Evolutionary conservation across 768 basidiomycete species (phyloP), one percentile per base, ranked within the genome.

Genomic region (Scleroderma citrinum): DNA sequence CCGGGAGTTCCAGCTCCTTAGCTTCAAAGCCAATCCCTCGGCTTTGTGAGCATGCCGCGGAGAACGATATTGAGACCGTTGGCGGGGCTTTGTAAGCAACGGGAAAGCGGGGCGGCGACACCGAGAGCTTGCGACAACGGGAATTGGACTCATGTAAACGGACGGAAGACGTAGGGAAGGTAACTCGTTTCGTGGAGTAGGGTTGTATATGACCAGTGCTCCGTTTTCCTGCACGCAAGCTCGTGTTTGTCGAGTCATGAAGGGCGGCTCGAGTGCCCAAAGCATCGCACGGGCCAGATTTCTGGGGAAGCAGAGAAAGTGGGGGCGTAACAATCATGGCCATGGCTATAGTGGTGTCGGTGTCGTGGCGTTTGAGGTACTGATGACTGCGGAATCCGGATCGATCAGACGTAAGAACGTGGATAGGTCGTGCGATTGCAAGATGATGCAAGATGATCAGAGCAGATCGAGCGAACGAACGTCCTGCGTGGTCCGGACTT

Each of bases 61-160:
- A 68, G 40, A 72, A 54, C 0, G 69, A 71, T 41, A 72, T 57
- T 7, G 66, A 71, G 24, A 72, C 65, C 1, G 71, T 72, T 5
- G 71, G 68, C 4, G 63, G n/a, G n/a, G 69, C 69, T 47, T 72
- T 72, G 47, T 44, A 53, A n/a, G 63, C 50, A 36, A 57, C 53
- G 0, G 40, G 50, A 44, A 59, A 67, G 17, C 49, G 54, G n/a
- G 59, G 56, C 26, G 26, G 26, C 26, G 26, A 29, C 26, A 8
- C 26, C 26, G 16, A 45, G 12, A 43, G 32, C 42, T 44, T 37
- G 34, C 48, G 50, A 14, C 50, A 44, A 16, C 51, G 61, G 46
- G 56, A 26, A 17, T 7, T 24, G 1, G 44, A 31, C 29, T 44
- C 26, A 5, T 50, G 26, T 29, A 54, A 47, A 30, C 63, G 59